phyloP scores from a whole-genome alignment of 495 filamentous ascomycete species.

The Penicillium subrubescens region DNA sequence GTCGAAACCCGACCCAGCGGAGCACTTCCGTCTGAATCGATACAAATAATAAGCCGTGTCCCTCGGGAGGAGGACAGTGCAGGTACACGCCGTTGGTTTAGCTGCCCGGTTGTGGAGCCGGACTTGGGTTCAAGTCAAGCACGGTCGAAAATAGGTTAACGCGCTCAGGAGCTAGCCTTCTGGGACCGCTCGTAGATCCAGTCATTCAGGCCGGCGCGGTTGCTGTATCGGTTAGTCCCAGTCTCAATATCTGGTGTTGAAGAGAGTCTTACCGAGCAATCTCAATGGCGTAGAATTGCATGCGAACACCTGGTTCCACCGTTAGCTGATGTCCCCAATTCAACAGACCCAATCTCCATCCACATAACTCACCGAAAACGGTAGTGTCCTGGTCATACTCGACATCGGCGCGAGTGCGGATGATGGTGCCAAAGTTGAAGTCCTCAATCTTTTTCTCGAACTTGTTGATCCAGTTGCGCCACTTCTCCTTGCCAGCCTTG shows the following conservation, averaged over 20 bases:
- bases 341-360: not conserved
- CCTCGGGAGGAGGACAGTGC: not conserved
- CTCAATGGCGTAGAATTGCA: slow-evolving; percentile 99
- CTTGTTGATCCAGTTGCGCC: slow-evolving; percentile 90
- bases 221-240: slow-evolving; percentile 49
- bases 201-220: slow-evolving; percentile 86
- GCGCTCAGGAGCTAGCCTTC: slow-evolving; percentile 37
- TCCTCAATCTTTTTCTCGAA: slow-evolving; percentile 93
- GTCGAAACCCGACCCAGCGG: not conserved
- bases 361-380: slow-evolving; percentile 63
- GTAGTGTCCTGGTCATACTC: slow-evolving; percentile 90
- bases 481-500: slow-evolving; percentile 91
- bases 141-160: slow-evolving; percentile 3
- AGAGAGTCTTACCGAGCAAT: slow-evolving; percentile 69
- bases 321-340: not conserved
- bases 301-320: slow-evolving; percentile 54
- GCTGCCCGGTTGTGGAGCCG: slow-evolving; percentile 22
- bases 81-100: slow-evolving; percentile 25
- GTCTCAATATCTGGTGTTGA: slow-evolving; percentile 10
- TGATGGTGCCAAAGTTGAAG: slow-evolving; percentile 96
- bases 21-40: not conserved
- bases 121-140: slow-evolving; percentile 10
- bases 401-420: slow-evolving; percentile 72
- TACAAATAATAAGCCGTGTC: not conserved
- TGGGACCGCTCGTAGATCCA: slow-evolving; percentile 88